Evolutionary conservation across 2,329 filamentous ascomycete species (phyloP).

Genomic region (Cladophialophora exuberans): DNA sequence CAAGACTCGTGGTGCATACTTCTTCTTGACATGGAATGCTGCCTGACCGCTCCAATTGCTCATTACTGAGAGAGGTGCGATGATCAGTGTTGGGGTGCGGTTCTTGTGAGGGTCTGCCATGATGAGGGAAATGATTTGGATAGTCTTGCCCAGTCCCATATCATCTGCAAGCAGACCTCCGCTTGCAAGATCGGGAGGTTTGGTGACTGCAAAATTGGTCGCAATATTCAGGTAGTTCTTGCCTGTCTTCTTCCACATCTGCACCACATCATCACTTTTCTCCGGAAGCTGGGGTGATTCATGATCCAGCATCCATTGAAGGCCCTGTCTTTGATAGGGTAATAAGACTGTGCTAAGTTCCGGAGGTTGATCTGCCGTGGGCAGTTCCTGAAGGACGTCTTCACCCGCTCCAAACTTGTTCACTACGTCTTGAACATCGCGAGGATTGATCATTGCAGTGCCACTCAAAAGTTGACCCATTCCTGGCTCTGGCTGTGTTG

Average conservation of each 20-base stretch:
- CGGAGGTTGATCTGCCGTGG: conserved; percentile 69
- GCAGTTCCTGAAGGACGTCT: conserved; percentile 70
- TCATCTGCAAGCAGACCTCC: conserved; percentile 89
- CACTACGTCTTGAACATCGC: conserved; percentile 65
- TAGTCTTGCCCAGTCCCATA: conserved; percentile 77
- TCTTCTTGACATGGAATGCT: conserved; percentile 67
- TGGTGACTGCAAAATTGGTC: conserved; percentile 66
- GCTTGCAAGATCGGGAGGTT: conserved; percentile 67
- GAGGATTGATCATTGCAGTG: conserved; percentile 59
- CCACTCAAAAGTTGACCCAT: conserved; percentile 68
- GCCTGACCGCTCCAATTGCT: conserved; percentile 88
- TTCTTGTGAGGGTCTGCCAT: conserved; percentile 54
- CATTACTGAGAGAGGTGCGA: conserved; percentile 84
- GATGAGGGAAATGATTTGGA: conserved; percentile 82
- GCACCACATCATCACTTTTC: conserved; percentile 65
- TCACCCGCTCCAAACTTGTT: conserved; percentile 75
- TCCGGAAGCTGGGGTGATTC: conserved; percentile 71
- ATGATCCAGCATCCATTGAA: conserved; percentile 79
- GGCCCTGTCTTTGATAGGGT: conserved; percentile 77
- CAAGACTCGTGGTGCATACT: conserved; percentile 67
- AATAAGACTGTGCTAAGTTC: conserved; percentile 69
- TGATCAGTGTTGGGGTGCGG: conserved; percentile 66
- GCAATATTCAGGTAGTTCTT: conserved; percentile 67
- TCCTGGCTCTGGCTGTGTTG: conserved; percentile 30
- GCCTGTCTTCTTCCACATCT: conserved; percentile 72